phyloP scores from a whole-genome alignment of 2,329 filamentous ascomycete genomes.

The Anisogramma anomala region DNA sequence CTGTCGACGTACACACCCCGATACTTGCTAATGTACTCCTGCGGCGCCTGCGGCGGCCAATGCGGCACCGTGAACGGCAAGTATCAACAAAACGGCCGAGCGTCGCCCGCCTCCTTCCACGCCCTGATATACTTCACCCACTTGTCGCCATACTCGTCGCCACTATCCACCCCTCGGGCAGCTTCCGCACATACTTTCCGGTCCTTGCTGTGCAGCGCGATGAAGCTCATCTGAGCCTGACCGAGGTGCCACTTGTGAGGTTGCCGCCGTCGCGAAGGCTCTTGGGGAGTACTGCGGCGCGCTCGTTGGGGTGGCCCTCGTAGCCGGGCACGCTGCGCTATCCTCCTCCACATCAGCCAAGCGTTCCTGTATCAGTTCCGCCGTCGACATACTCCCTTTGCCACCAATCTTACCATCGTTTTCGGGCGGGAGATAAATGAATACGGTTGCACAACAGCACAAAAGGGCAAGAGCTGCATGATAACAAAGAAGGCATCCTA shows the following conservation, averaged over 20 bases:
- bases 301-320: slow-evolving; percentile 24
- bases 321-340: slow-evolving; percentile 21
- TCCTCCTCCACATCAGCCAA: no score
- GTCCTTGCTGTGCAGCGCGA: slow-evolving; percentile 28
- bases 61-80: slow-evolving; percentile 51
- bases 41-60: slow-evolving; percentile 50
- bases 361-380: no score
- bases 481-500: no score
- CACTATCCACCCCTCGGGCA: slow-evolving; percentile 41
- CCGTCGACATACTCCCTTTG: no score
- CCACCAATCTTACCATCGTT: no score
- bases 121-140: slow-evolving; percentile 40
- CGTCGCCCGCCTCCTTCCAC: slow-evolving; percentile 25
- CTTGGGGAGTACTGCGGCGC: slow-evolving; percentile 21
- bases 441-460: no score
- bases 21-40: slow-evolving; percentile 44
- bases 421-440: no score
- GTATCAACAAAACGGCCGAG: slow-evolving; percentile 46
- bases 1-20: slow-evolving; percentile 49
- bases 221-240: slow-evolving; percentile 40
- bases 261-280: slow-evolving; percentile 23
- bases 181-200: slow-evolving; percentile 28
- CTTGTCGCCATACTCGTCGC: slow-evolving; percentile 39
- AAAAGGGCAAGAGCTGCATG: no score
- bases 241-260: slow-evolving; percentile 29